A percentile compares a stretch with the other conserved stretches of the same genome.
Conservation (phyloP, 2,329 filamentous ascomycete species). For the Orbilia ellipsospora region DNA sequence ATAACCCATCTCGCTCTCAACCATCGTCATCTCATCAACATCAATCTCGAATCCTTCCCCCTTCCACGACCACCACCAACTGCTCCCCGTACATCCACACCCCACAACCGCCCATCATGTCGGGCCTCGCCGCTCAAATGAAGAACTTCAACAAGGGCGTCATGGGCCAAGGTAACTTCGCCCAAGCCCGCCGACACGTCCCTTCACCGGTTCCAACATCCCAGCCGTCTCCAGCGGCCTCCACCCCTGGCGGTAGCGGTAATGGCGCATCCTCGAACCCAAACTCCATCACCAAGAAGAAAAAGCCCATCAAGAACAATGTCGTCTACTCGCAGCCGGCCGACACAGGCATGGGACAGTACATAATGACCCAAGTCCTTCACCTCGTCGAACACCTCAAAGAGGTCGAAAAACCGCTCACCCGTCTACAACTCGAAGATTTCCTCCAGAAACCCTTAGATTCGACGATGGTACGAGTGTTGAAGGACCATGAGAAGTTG, state of each 20-base stretch:
- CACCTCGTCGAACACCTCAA: conserved; percentile 87
- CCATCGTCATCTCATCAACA: too few species aligned
- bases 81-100: not conserved
- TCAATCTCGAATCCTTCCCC: too few species aligned
- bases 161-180: conserved; percentile 46
- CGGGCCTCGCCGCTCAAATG: conserved; percentile 34
- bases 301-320: conserved; percentile 51
- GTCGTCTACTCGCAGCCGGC: conserved; percentile 79
- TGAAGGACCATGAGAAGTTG: conserved; percentile 69
- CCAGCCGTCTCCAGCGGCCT: conserved; percentile 39
- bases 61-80: not conserved
- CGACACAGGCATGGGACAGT: conserved; percentile 75
- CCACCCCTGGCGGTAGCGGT: conserved; percentile 36
- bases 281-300: conserved; percentile 28
- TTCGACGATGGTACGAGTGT: conserved; percentile 75
- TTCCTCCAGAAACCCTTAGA: conserved; percentile 83
- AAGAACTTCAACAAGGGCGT: conserved; percentile 53
- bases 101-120: conserved; percentile 26
- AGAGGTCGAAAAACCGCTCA: conserved; percentile 69
- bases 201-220: conserved; percentile 40
- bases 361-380: conserved; percentile 86
- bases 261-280: conserved; percentile 11
- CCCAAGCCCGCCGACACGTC: conserved; percentile 52
- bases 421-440: conserved; percentile 69
- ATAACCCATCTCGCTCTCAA: too few species aligned